A percentile compares a stretch with the other conserved stretches of the same genome.
phyloP scores from a whole-genome alignment of 305 asterid genomes.

The Rubia occidens region DNA sequence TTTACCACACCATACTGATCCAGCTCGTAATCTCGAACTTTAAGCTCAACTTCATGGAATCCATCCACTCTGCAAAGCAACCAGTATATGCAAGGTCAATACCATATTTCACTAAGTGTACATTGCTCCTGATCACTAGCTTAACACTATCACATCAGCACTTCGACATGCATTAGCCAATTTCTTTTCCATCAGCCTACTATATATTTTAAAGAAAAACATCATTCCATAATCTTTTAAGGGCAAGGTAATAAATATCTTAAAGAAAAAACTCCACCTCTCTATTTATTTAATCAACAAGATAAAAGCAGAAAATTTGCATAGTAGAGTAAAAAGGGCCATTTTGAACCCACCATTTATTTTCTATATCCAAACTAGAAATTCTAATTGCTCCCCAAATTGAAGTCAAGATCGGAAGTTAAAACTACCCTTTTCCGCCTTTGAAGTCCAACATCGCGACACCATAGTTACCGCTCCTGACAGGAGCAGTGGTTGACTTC shows the following conservation, averaged over 20 bases:
- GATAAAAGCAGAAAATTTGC: background rate
- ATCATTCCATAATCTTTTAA: background rate
- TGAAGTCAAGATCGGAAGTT: background rate
- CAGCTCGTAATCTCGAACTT: slow-evolving; percentile 87
- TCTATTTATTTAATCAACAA: background rate
- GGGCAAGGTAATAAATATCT: background rate
- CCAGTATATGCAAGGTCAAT: slow-evolving; percentile 7
- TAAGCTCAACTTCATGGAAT: slow-evolving; percentile 66
- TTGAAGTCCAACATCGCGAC: slow-evolving; percentile 38
- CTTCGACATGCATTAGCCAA: background rate
- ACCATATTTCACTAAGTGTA: background rate
- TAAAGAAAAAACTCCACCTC: background rate
- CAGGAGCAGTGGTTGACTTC: slow-evolving; percentile 20
- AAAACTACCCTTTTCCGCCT: slow-evolving; percentile 52
- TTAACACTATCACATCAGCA: background rate
- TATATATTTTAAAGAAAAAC: background rate
- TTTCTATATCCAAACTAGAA: background rate
- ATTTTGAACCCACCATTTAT: no score
- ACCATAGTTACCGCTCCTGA: slow-evolving; percentile 22
- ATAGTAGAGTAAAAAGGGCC: background rate
- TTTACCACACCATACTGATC: slow-evolving; percentile 95
- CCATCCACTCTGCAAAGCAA: slow-evolving; percentile 44
- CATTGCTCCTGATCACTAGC: background rate
- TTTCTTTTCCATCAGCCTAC: background rate
- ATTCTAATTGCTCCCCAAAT: background rate